Evolutionary conservation across 257 asterid species (phyloP).

Genomic region (Solanum bulbocastanum): DNA sequence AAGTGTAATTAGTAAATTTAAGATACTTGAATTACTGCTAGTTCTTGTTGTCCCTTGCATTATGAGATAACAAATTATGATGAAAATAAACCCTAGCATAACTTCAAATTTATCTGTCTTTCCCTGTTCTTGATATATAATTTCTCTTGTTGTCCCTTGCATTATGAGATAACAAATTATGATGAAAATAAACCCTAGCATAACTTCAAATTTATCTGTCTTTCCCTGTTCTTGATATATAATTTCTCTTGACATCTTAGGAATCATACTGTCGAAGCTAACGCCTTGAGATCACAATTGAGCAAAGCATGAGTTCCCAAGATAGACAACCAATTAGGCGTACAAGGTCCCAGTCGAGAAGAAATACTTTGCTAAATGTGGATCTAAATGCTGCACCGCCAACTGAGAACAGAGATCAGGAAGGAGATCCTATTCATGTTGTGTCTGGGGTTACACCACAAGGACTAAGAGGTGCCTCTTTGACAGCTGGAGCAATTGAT

Average conservation of each 20-base stretch:
- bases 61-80: not conserved
- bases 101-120: not conserved
- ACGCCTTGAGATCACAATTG: not conserved
- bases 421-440: constrained; percentile 8
- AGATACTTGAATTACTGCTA: not conserved
- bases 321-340: constrained; percentile 7
- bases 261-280: not conserved
- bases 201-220: not conserved
- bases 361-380: constrained; percentile 5
- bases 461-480: not conserved
- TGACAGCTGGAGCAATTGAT: constrained; percentile 24
- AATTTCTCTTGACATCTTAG: not conserved
- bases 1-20: not conserved
- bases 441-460: not conserved
- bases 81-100: not conserved
- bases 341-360: constrained; percentile 9
- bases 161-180: not conserved
- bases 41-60: not conserved
- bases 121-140: not conserved
- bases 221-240: not conserved
- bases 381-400: constrained; percentile 26
- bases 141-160: not conserved
- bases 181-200: not conserved
- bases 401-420: constrained; percentile 12
- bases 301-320: constrained; percentile 13